Percentiles rank a stretch among this genome's conserved stretches.
Conservation (phyloP, 1,284 basidiomycete species). For the Ceratobasidium sp. region DNA sequence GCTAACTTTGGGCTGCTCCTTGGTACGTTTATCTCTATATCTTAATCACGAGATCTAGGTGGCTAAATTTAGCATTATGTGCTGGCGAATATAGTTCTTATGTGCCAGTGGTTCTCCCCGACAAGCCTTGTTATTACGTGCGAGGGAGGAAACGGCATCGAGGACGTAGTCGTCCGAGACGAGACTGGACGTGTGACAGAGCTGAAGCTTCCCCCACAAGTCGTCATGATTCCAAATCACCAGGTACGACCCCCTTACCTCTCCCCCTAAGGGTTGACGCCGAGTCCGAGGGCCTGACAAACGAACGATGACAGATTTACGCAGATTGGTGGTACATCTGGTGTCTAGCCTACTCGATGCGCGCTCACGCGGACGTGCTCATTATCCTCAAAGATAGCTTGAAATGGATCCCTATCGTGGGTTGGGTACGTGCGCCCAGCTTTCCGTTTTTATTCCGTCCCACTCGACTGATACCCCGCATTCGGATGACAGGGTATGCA, state of each 20-base stretch:
- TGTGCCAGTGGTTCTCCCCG: slow-evolving; percentile 86
- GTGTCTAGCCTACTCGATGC: slow-evolving; percentile 85
- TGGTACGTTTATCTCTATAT: slow-evolving; percentile 64
- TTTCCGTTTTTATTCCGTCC: slow-evolving; percentile 8
- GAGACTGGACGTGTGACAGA: slow-evolving; percentile 67
- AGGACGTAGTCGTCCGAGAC: slow-evolving; percentile 69
- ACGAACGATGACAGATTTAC: slow-evolving; percentile 72
- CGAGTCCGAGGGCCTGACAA: not conserved
- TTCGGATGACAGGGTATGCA: slow-evolving; percentile 78
- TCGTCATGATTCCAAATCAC: slow-evolving; percentile 86
- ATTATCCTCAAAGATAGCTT: slow-evolving; percentile 93
- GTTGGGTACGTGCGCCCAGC: slow-evolving; percentile 77
- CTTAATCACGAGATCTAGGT: not conserved
- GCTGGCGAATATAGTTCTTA: slow-evolving; percentile 66
- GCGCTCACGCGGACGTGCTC: slow-evolving; percentile 78
- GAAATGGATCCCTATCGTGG: slow-evolving; percentile 88
- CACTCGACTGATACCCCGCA: not conserved
- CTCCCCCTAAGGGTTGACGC: not conserved
- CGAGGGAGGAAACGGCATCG: slow-evolving; percentile 63
- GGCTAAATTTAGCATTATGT: not conserved
- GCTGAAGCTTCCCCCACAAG: slow-evolving; percentile 80
- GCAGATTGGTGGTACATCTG: slow-evolving; percentile 95
- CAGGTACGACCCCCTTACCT: slow-evolving; percentile 65
- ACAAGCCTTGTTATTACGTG: slow-evolving; percentile 82
- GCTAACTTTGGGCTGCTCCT: slow-evolving; percentile 81